A percentile compares a stretch with the other conserved stretches of the same genome.
These are phyloP conservation scores for Pythium myriotylum DNA, from an alignment of 352 stramenopile genomes.

Conservation along the genomic window DNA sequence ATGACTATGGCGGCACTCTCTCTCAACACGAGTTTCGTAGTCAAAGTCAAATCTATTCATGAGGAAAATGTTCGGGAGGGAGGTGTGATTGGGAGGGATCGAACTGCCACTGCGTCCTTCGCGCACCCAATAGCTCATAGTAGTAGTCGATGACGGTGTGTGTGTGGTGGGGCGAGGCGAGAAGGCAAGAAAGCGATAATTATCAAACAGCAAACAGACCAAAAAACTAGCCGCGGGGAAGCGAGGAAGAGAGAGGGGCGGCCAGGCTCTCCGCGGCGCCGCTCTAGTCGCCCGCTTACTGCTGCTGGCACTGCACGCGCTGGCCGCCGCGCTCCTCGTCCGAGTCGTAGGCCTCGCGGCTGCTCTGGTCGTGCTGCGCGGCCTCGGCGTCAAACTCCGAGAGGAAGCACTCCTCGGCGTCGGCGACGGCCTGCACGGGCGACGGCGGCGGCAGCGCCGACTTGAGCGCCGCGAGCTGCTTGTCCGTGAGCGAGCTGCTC, in stretches of 20 bases:
- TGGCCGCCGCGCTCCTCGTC: constrained; percentile 93
- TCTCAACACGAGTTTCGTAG: too few species aligned
- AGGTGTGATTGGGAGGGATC: too few species aligned
- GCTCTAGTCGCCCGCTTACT: constrained; percentile 56
- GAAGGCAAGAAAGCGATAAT: constrained; percentile 33
- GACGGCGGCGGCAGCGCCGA: constrained; percentile 54
- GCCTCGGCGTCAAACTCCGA: constrained; percentile 93
- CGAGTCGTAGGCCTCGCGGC: constrained; percentile 89
- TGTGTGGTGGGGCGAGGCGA: neutral
- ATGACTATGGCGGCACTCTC: too few species aligned
- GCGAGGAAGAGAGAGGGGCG: too few species aligned
- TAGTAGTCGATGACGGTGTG: neutral
- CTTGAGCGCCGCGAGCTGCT: constrained; percentile 81
- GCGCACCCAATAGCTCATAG: too few species aligned
- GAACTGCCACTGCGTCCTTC: too few species aligned
- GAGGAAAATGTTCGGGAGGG: too few species aligned
- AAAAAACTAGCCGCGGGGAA: constrained; percentile 28
- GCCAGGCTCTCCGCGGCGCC: neutral
- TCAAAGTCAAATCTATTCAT: constrained; percentile 27
- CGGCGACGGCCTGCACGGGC: constrained; percentile 45
- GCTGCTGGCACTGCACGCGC: constrained; percentile 89
- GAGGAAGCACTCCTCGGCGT: constrained; percentile 85
- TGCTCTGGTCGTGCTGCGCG: constrained; percentile 77
- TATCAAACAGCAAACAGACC: constrained; percentile 35
- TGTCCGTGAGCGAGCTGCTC: constrained; percentile 80